A percentile compares a stretch with the other conserved stretches of the same genome.
Evolutionary conservation across 1,284 basidiomycete genomes (phyloP).

Genomic region (Thecaphora frezii): DNA sequence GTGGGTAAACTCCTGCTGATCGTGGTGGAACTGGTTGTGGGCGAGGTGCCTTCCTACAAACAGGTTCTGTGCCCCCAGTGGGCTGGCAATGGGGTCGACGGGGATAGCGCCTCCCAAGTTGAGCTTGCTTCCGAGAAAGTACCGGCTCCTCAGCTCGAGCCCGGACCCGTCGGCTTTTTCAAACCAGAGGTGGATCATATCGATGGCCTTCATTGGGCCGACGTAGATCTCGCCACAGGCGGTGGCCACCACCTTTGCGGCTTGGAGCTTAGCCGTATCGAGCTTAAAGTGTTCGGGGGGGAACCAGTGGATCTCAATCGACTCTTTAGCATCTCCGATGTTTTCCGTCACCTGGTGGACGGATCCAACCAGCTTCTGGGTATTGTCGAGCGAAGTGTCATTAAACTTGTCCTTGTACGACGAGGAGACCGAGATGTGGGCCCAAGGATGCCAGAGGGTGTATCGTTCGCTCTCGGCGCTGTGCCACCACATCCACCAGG

Average conservation of each 20-base stretch:
- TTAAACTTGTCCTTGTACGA: slow-evolving; percentile 4
- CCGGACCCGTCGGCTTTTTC: neutral
- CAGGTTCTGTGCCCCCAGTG: slow-evolving; percentile 5
- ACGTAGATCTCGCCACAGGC: slow-evolving; percentile 8
- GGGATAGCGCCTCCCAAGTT: slow-evolving; percentile 1
- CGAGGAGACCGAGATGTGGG: slow-evolving; percentile 6
- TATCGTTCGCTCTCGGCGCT: slow-evolving; percentile 5
- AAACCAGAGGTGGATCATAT: slow-evolving; percentile 14
- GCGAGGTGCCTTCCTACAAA: slow-evolving; percentile 2
- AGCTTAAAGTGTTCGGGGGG: slow-evolving; percentile 1
- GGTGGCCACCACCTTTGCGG: slow-evolving; percentile 1
- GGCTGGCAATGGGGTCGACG: slow-evolving; percentile 3
- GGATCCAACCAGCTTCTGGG: slow-evolving; percentile 7
- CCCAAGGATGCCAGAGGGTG: slow-evolving; percentile 13
- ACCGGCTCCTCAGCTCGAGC: slow-evolving; percentile 7
- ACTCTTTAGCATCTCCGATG: slow-evolving; percentile 4
- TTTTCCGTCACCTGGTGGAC: slow-evolving; percentile 10
- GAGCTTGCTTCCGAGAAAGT: slow-evolving; percentile 13
- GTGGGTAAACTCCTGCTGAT: slow-evolving; percentile 14
- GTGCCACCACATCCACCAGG: slow-evolving; percentile 19
- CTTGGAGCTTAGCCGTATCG: slow-evolving; percentile 1
- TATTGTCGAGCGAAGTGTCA: slow-evolving; percentile 6
- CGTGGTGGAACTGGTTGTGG: slow-evolving; percentile 7
- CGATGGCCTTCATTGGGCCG: slow-evolving; percentile 5
- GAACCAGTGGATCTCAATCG: slow-evolving; percentile 12